Conservation (phyloP, 2,329 filamentous ascomycete species). For the Sporothrix protearum region DNA sequence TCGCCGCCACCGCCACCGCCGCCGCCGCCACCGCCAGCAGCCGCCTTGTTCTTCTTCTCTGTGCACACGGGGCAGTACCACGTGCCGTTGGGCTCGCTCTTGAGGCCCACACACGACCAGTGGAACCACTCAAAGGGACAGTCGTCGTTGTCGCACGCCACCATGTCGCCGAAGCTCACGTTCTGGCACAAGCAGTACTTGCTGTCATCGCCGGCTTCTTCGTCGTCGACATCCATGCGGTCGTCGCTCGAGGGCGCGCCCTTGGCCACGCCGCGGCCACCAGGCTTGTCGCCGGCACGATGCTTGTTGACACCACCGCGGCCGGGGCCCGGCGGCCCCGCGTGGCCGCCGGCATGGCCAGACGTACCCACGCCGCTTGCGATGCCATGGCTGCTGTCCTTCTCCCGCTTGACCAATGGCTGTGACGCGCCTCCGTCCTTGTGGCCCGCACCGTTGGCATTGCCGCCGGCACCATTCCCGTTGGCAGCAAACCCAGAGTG, state of each 20-base stretch:
- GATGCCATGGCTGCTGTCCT: constrained; percentile 21
- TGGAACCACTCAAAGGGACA: constrained; percentile 87
- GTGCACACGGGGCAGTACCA: constrained; percentile 65
- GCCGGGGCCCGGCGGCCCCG: background rate
- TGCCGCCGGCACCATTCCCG: background rate
- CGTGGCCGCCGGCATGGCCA: background rate
- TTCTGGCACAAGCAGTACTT: constrained; percentile 83
- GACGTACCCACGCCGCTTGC: constrained; percentile 3
- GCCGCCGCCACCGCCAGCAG: constrained; percentile 35
- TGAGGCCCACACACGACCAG: constrained; percentile 69
- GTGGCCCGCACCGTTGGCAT: background rate
- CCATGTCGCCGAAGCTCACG: constrained; percentile 83
- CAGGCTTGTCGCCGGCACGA: constrained; percentile 10
- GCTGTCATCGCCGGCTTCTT: constrained; percentile 71
- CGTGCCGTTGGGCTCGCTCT: constrained; percentile 63
- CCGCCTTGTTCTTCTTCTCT: constrained; percentile 44
- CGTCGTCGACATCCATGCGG: constrained; percentile 55
- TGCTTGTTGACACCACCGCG: constrained; percentile 22
- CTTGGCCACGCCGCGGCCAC: constrained; percentile 13
- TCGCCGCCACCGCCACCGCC: constrained; percentile 8
- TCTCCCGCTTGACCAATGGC: constrained; percentile 19
- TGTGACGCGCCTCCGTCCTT: background rate
- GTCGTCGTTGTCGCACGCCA: constrained; percentile 79
- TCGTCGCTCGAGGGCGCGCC: constrained; percentile 46
- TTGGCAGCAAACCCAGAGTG: constrained; percentile 14